Evolutionary conservation across 495 filamentous ascomycete species (phyloP).

Genomic region (Bacidia gigantensis): DNA sequence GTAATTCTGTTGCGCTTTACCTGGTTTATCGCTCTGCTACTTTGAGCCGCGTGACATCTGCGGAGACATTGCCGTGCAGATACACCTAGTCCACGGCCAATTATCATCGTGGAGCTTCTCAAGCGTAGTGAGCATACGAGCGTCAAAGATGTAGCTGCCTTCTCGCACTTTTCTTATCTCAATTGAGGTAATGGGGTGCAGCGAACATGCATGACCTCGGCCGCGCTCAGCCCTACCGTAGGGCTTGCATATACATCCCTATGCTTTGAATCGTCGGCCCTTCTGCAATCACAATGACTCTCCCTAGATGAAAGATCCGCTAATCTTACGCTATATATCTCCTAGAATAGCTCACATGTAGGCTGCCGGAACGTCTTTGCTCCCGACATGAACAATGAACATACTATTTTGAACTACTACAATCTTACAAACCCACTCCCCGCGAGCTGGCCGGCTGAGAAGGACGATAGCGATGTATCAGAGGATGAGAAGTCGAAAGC

Average conservation of each 20-base stretch:
- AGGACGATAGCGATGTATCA: slow-evolving; percentile 55
- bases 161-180: too few relatives aligned
- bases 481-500: slow-evolving; percentile 46
- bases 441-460: slow-evolving; percentile 71
- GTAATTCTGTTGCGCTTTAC: slow-evolving; percentile 24
- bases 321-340: too few relatives aligned
- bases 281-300: too few relatives aligned
- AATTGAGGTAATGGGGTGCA: too few relatives aligned
- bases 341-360: too few relatives aligned
- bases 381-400: slow-evolving; percentile 51
- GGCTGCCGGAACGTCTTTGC: too few relatives aligned
- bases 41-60: slow-evolving; percentile 32
- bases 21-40: slow-evolving; percentile 37
- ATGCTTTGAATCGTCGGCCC: background rate
- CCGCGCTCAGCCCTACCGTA: background rate
- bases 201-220: background rate
- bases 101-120: slow-evolving; percentile 33
- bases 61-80: slow-evolving; percentile 45
- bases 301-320: too few relatives aligned
- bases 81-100: slow-evolving; percentile 40
- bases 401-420: slow-evolving; percentile 76
- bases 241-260: background rate
- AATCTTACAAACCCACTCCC: slow-evolving; percentile 69
- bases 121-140: background rate
- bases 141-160: background rate